phyloP scores from a whole-genome alignment of 2,329 filamentous ascomycete genomes.

The Phoma herbarum region DNA sequence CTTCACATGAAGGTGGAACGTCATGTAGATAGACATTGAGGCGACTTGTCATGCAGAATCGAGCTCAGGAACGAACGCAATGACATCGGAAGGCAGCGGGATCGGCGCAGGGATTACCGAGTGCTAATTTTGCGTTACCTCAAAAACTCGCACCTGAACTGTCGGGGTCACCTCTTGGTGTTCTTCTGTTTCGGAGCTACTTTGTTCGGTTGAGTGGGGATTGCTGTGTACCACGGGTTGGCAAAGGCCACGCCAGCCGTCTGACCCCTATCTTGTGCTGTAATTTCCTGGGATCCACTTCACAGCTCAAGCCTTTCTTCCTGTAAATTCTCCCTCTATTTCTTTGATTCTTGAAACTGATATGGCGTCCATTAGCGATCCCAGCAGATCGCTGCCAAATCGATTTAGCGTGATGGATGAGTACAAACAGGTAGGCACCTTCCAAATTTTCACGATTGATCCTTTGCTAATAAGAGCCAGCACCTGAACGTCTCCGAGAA shows the following conservation, averaged over 20 bases:
- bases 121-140: conserved; percentile 9
- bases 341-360: background rate
- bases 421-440: conserved; percentile 16
- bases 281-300: background rate
- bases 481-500: conserved; percentile 15
- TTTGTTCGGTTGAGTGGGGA: background rate
- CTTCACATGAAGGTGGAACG: background rate
- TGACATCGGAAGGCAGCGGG: conserved; percentile 4
- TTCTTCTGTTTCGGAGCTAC: conserved; percentile 5
- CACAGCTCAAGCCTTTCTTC: background rate
- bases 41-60: background rate
- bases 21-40: background rate
- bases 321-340: background rate
- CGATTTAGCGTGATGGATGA: conserved; percentile 16
- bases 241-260: background rate
- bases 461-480: background rate
- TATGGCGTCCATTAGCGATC: conserved; percentile 4
- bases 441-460: background rate
- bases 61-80: background rate
- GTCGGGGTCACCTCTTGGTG: background rate
- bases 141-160: conserved; percentile 9
- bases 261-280: background rate
- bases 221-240: background rate
- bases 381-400: conserved; percentile 8
- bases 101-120: conserved; percentile 18